A percentile compares a stretch with the other conserved stretches of the same genome.
These are phyloP conservation scores for Neurospora tetraspora DNA, from an alignment of 495 filamentous ascomycete species.

Conservation along the genomic window DNA sequence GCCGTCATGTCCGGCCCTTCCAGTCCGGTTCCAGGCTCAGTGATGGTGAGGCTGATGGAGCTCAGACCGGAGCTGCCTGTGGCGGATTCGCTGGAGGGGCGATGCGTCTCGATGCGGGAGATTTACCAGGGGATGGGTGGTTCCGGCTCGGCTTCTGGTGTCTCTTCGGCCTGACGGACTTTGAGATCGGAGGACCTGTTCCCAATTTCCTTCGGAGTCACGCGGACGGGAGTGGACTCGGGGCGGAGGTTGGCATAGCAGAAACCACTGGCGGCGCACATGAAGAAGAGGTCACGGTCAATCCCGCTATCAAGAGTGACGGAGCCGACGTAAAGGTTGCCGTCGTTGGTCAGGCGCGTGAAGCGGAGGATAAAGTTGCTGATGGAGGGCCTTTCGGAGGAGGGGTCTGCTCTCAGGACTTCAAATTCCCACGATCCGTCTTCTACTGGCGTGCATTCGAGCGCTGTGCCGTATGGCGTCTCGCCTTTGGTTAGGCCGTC, in stretches of 20 bases:
- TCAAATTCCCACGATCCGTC: neutral
- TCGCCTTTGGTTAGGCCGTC: neutral
- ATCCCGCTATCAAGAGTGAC: neutral
- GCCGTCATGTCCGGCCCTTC: neutral
- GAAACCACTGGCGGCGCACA: neutral
- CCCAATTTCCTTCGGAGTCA: neutral
- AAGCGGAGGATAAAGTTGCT: neutral
- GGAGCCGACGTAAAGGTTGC: neutral
- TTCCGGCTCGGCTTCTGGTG: neutral
- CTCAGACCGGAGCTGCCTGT: neutral
- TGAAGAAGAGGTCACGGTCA: neutral
- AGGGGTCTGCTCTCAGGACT: neutral
- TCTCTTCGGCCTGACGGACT: neutral
- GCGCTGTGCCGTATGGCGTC: neutral
- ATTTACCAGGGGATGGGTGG: constrained; percentile 1
- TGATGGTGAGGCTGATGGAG: constrained; percentile 3
- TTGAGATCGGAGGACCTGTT: neutral
- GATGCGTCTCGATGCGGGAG: neutral
- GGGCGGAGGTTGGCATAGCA: neutral
- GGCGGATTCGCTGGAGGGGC: neutral
- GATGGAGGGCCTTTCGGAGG: neutral
- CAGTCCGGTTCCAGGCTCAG: neutral
- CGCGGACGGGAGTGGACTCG: neutral
- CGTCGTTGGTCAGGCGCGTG: neutral
- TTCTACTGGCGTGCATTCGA: neutral